Percentiles rank a stretch among this genome's conserved stretches.
These are phyloP conservation scores for Rutidosis leptorrhynchoides DNA, from an alignment of 129 eudicot genomes.

Conservation along the genomic window DNA sequence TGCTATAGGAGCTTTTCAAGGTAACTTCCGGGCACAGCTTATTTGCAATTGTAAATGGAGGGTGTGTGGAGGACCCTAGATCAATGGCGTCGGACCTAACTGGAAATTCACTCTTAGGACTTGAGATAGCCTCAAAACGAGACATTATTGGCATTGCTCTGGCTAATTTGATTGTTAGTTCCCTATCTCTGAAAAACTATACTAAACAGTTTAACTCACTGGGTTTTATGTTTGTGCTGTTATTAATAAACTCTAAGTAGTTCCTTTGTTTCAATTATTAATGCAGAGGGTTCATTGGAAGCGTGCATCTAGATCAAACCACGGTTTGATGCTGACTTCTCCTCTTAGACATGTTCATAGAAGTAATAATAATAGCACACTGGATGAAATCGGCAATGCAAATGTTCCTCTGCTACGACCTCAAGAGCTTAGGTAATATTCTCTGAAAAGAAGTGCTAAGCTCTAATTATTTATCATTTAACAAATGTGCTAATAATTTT, in stretches of 20 bases:
- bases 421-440: constrained; percentile 75
- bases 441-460: neutral
- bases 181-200: neutral
- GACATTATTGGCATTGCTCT: constrained; percentile 82
- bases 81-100: constrained; percentile 80
- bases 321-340: constrained; percentile 79
- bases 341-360: constrained; percentile 71
- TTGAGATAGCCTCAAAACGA: constrained; percentile 80
- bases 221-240: constrained; percentile 12
- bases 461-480: constrained; percentile 7
- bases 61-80: constrained; percentile 84
- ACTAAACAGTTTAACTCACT: neutral
- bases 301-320: constrained; percentile 73
- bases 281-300: constrained; percentile 86
- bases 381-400: constrained; percentile 45
- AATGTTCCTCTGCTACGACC: constrained; percentile 67
- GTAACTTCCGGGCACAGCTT: constrained; percentile 75
- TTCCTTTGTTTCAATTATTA: neutral
- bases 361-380: constrained; percentile 45
- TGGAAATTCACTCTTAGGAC: constrained; percentile 60
- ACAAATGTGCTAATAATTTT: constrained; percentile 15
- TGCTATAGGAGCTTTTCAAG: constrained; percentile 82
- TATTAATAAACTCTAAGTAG: too few relatives aligned
- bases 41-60: constrained; percentile 81
- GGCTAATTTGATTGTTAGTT: constrained; percentile 69